Evolutionary conservation across 2,329 filamentous ascomycete genomes (phyloP), one percentile per base, ranked within the genome.

Genomic region (Xylogone sp.): DNA sequence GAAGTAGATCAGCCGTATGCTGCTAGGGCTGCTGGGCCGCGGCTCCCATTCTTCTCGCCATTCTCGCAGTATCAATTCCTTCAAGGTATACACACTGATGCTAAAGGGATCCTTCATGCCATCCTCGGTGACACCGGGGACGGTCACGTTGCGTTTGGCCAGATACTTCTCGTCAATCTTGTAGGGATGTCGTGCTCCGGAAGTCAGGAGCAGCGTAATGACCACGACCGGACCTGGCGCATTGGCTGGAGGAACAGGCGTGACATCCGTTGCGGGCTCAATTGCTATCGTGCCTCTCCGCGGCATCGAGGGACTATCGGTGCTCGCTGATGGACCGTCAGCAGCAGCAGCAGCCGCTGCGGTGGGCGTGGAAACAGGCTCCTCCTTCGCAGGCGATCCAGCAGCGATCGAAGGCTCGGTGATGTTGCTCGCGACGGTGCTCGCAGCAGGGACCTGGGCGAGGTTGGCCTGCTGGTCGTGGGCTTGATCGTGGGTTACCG

Each of bases 11-110:
- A 97, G 72, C 47, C 93, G 80, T 74, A 97, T 97, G 55, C 87
- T 89, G 64, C 86, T 93, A 10, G 93, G 92, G 65, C 89, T 94
- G 21, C 87, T 83, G 1, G 93, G 93, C 64, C 88, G 86, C 16
- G 84, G 74, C 63, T 96, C 92, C 93, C 93, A 97, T 66, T 97
- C 90, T 62, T 85, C 86, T 60, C 90, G 80, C 93, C 93, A 97
- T 68, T 97, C 92, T 62, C 90, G 81, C 74, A 94, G 81, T 66
- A 97, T 96, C 65, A 97, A 75, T 72, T 97, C 91, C 71, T 97
- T 97, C 58, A 97, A 74, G 2, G 90, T 96, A 68, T 97, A 96
- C 47, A 96, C 87, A 59, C 89, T 96, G 71, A 97, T 90, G 65
- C 86, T 88, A 66, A 90, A 92, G 1, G 91, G 91, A 65, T 97